These are phyloP conservation scores for Yamadazyma ubonensis DNA, from an alignment of 805 yeast genomes.

Conservation along the genomic window DNA sequence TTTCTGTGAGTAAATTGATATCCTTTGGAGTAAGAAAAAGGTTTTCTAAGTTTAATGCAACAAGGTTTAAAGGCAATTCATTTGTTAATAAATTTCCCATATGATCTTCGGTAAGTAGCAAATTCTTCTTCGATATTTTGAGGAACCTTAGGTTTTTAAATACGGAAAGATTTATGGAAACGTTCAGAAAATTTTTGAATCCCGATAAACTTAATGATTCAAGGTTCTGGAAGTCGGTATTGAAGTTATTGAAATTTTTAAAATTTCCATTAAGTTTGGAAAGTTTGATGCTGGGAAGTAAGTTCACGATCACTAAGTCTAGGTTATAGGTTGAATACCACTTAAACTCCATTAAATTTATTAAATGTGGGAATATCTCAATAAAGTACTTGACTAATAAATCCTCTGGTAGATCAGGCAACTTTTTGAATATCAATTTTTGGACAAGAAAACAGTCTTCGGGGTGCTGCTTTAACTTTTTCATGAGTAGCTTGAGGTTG, in stretches of 20 bases:
- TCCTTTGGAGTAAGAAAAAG: conserved; percentile 12
- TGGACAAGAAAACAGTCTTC: conserved; percentile 16
- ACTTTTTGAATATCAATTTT: conserved; percentile 14
- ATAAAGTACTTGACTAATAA: conserved; percentile 18
- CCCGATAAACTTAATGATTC: conserved; percentile 17
- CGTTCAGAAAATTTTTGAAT: conserved; percentile 15
- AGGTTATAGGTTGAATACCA: conserved; percentile 22
- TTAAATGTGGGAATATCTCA: conserved; percentile 17
- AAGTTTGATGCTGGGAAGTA: conserved; percentile 15
- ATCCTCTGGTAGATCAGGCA: conserved; percentile 28
- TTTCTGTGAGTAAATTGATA: conserved; percentile 5
- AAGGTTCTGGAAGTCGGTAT: conserved; percentile 12
- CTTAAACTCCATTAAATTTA: conserved; percentile 16
- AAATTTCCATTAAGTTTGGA: conserved; percentile 20
- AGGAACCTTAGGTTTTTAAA: conserved; percentile 17
- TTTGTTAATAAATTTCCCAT: conserved; percentile 13
- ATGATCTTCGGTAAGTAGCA: conserved; percentile 14
- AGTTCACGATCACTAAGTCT: conserved; percentile 14
- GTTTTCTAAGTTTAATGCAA: conserved; percentile 13
- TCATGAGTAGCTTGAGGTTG: conserved; percentile 20
- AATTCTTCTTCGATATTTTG: conserved; percentile 16
- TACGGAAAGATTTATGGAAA: conserved; percentile 13
- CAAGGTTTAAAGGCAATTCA: conserved; percentile 5
- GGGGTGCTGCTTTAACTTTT: conserved; percentile 15
- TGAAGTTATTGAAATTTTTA: conserved; percentile 15